Evolutionary conservation across 2,329 filamentous ascomycete genomes (phyloP).

Genomic region (Colletotrichum simmondsii): DNA sequence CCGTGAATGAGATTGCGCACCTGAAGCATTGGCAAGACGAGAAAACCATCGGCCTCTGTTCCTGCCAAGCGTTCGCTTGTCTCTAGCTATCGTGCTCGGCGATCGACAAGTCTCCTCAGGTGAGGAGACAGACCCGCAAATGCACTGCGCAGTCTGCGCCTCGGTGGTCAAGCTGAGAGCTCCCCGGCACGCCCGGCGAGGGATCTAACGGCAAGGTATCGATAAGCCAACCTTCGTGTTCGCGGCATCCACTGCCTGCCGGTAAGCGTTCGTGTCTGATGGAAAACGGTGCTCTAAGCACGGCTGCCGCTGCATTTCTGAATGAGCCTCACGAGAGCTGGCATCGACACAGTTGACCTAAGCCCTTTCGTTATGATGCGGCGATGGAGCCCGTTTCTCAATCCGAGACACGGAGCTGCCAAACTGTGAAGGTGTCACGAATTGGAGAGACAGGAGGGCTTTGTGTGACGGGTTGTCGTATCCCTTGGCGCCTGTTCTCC

Average conservation of each 20-base stretch:
- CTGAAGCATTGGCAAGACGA: not conserved
- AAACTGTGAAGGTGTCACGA: not conserved
- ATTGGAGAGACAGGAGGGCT: not conserved
- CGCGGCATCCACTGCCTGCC: not conserved
- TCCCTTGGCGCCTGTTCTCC: not conserved
- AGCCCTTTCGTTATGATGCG: not conserved
- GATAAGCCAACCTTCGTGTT: slow-evolving; percentile 20
- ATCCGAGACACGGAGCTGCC: slow-evolving; percentile 22
- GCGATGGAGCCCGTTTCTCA: not conserved
- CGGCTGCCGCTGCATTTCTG: not conserved
- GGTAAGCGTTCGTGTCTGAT: not conserved
- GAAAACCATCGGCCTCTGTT: not conserved
- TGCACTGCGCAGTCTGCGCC: slow-evolving; percentile 24
- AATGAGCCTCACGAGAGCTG: not conserved
- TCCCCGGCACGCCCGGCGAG: not conserved
- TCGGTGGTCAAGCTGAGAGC: slow-evolving; percentile 21
- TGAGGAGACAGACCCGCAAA: not conserved
- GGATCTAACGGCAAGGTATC: slow-evolving; percentile 6
- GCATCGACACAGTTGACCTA: not conserved
- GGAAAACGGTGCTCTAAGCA: not conserved
- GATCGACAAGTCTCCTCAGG: slow-evolving; percentile 8
- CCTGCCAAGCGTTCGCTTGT: slow-evolving; percentile 19
- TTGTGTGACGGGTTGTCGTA: not conserved
- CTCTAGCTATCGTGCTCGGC: not conserved
- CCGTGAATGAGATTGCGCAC: not conserved